These are phyloP conservation scores for Eucalyptus curtisii DNA, from an alignment of 345 rosid genomes.

Conservation along the genomic window DNA sequence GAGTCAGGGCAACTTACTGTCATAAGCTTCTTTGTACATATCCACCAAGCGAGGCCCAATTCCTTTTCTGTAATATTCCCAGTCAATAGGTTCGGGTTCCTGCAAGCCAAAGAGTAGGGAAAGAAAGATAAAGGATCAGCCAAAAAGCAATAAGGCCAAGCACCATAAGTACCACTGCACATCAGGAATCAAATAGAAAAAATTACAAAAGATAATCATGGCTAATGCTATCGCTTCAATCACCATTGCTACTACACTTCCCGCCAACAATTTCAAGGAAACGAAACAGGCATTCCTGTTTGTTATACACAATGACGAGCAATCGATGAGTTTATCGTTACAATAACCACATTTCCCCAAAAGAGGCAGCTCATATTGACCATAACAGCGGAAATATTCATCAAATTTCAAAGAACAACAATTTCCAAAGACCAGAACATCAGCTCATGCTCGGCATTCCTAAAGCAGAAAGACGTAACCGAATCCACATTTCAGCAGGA, in stretches of 20 bases:
- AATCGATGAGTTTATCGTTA: not conserved
- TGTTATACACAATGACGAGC: not conserved
- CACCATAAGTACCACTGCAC: not conserved
- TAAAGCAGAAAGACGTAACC: not conserved
- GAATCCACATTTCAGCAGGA: not conserved
- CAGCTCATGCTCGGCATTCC: not conserved
- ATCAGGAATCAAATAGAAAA: no score
- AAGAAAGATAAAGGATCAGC: not conserved
- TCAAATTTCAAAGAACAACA: not conserved
- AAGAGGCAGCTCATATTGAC: not conserved
- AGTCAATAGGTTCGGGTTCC: constrained; percentile 96
- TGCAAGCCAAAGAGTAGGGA: constrained; percentile 2
- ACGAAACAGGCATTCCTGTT: not conserved
- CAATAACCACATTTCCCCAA: not conserved
- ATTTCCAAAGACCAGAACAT: not conserved
- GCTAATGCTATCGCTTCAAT: not conserved
- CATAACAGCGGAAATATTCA: not conserved
- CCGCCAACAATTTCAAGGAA: not conserved
- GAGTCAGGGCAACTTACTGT: constrained; percentile 35
- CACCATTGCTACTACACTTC: not conserved
- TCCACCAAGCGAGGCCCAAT: constrained; percentile 90
- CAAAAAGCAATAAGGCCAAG: not conserved
- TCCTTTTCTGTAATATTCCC: constrained; percentile 88
- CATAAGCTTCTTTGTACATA: constrained; percentile 90
- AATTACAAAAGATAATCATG: no score